These are phyloP conservation scores for Talaromyces sp. DNA, from an alignment of 2,329 filamentous ascomycete species.

Conservation along the genomic window DNA sequence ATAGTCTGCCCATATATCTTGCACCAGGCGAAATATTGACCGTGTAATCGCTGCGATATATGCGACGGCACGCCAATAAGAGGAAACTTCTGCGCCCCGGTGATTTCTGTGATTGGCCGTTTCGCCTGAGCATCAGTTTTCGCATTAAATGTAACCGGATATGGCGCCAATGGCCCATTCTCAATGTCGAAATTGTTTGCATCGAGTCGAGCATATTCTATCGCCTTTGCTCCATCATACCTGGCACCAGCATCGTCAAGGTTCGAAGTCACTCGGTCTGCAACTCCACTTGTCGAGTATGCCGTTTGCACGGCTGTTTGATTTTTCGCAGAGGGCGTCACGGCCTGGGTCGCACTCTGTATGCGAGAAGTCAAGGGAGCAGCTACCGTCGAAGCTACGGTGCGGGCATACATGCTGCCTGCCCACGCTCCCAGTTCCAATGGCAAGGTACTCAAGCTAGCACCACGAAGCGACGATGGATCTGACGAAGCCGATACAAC, in stretches of 20 bases:
- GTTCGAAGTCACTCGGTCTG: constrained; percentile 21
- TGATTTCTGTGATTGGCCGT: background rate
- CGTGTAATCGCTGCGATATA: constrained; percentile 51
- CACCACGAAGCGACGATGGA: constrained; percentile 58
- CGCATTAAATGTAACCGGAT: constrained; percentile 32
- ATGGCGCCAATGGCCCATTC: constrained; percentile 27
- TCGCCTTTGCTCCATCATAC: constrained; percentile 29
- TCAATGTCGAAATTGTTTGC: constrained; percentile 20
- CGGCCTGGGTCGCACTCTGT: constrained; percentile 21
- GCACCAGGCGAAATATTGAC: constrained; percentile 63
- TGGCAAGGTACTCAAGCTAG: constrained; percentile 60
- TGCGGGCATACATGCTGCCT: constrained; percentile 38
- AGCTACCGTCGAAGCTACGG: constrained; percentile 22
- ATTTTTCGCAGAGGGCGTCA: constrained; percentile 24
- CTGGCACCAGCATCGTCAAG: constrained; percentile 32
- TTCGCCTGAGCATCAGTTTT: background rate
- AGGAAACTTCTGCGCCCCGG: constrained; percentile 55
- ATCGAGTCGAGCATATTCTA: constrained; percentile 31
- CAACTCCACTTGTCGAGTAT: constrained; percentile 26
- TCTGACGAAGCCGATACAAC: constrained; percentile 62
- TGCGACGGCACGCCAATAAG: constrained; percentile 49
- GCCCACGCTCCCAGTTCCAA: constrained; percentile 55
- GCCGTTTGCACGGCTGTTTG: constrained; percentile 28
- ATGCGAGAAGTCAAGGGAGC: constrained; percentile 21
- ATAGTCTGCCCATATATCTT: background rate